Conservation (phyloP, 768 basidiomycete genomes). For the Naganishia vishniacii region DNA sequence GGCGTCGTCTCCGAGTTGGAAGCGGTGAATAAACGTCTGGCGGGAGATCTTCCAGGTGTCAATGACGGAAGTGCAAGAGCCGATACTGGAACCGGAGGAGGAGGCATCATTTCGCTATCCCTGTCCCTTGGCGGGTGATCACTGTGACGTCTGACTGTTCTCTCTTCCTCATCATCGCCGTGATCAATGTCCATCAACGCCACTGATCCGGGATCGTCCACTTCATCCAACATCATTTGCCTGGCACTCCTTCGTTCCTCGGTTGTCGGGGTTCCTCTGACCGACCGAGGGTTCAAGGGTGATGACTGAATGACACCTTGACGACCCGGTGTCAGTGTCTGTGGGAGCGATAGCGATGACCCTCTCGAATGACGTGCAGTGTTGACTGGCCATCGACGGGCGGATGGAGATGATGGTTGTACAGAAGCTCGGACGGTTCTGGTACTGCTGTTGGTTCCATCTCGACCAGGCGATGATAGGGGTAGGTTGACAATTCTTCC, state of each 20-base stretch:
- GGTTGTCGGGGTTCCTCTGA: background rate
- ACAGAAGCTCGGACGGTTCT: background rate
- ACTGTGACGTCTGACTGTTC: background rate
- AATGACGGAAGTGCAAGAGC: background rate
- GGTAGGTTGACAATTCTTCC: slow-evolving; percentile 6
- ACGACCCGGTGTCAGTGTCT: slow-evolving; percentile 5
- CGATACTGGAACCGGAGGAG: background rate
- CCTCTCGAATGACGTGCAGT: background rate
- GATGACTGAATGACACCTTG: background rate
- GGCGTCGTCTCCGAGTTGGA: background rate
- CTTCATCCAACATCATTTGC: background rate
- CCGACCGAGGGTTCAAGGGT: background rate
- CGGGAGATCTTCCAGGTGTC: background rate
- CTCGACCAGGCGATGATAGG: background rate
- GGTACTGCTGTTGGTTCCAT: background rate
- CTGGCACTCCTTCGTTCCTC: background rate
- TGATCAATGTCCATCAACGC: background rate
- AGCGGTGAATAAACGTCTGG: background rate
- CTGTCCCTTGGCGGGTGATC: background rate
- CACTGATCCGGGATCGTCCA: background rate
- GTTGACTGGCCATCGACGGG: slow-evolving; percentile 1
- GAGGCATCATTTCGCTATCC: background rate
- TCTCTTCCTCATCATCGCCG: background rate
- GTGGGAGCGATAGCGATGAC: background rate
- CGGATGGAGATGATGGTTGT: background rate